Conservation (phyloP, 352 stramenopile species). For the Albugo candida region DNA sequence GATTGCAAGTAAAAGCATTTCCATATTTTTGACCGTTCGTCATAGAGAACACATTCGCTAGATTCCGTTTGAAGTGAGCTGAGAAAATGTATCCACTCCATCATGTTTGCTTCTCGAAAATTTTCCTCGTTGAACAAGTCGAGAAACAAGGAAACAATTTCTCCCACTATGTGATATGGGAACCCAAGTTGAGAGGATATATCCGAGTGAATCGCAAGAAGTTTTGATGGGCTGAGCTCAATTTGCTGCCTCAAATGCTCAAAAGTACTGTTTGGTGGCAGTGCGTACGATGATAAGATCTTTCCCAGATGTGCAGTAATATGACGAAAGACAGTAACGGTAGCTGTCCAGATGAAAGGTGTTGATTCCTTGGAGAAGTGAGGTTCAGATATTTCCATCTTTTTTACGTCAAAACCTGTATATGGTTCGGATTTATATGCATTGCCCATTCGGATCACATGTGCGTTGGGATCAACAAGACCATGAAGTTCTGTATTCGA, state of each 20-base stretch:
- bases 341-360: constrained; percentile 13
- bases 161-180: constrained; percentile 39
- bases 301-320: constrained; percentile 41
- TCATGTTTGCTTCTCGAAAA: constrained; percentile 38
- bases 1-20: constrained; percentile 22
- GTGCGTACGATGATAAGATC: constrained; percentile 35
- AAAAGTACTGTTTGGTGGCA: constrained; percentile 26
- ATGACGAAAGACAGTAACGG: constrained; percentile 16
- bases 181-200: constrained; percentile 32
- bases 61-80: constrained; percentile 11
- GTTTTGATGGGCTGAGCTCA: constrained; percentile 33
- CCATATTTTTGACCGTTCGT: constrained; percentile 7
- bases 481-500: not conserved
- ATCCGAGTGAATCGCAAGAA: constrained; percentile 40
- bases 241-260: constrained; percentile 31
- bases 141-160: constrained; percentile 38
- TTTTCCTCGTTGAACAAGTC: constrained; percentile 55
- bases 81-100: constrained; percentile 36
- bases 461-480: too few relatives aligned
- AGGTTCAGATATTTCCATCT: not conserved
- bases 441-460: not conserved
- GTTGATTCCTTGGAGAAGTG: not conserved
- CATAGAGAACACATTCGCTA: not conserved
- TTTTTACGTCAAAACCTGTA: too few relatives aligned
- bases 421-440: not conserved